A percentile compares a stretch with the other conserved stretches of the same genome.
These are phyloP conservation scores for Eucalyptus decipiens DNA, from an alignment of 345 rosid species.

Conservation along the genomic window DNA sequence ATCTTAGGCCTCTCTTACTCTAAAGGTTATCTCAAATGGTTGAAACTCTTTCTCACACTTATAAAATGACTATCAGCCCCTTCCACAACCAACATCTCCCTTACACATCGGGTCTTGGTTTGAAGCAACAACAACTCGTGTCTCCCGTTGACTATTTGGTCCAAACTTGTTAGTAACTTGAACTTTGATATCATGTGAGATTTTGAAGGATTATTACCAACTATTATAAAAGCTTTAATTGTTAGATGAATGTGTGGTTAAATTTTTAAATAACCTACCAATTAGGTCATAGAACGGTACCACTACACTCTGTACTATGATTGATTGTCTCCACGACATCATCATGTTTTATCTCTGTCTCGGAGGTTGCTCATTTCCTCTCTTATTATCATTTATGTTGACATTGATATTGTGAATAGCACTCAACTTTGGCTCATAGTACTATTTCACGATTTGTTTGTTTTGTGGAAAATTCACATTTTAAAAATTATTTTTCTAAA, in stretches of 20 bases:
- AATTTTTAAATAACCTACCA: fast-evolving
- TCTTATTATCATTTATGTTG: not conserved
- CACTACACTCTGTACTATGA: not conserved
- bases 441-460: fast-evolving
- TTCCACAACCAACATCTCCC: not conserved
- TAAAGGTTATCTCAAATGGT: too few species aligned
- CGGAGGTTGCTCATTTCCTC: not conserved
- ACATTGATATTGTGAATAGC: not conserved
- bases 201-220: fast-evolving
- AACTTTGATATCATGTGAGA: not conserved
- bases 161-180: not conserved
- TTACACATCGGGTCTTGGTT: fast-evolving
- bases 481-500: too few species aligned
- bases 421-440: not conserved
- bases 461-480: not conserved
- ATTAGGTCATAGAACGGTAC: not conserved
- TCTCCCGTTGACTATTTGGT: not conserved
- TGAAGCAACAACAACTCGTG: not conserved
- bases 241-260: too few species aligned
- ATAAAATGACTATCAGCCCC: not conserved
- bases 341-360: not conserved
- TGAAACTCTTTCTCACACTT: too few species aligned
- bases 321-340: not conserved
- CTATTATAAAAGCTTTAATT: not conserved
- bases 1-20: too few species aligned